Percentiles rank a stretch among this genome's conserved stretches.
phyloP scores from a whole-genome alignment of 805 yeast genomes.

The Candida parachauliodes region DNA sequence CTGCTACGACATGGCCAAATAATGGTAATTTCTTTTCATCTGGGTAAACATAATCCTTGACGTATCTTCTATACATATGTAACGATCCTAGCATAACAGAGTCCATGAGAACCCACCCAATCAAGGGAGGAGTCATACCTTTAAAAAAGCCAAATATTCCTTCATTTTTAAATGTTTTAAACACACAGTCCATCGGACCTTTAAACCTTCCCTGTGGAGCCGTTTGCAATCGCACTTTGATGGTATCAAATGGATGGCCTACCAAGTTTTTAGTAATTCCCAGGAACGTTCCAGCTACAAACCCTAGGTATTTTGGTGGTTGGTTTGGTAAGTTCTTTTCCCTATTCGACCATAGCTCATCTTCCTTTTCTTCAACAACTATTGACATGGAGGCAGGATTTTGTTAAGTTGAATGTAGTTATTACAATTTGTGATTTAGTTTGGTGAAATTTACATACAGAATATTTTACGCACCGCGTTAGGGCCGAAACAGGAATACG shows the following conservation, averaged over 20 bases:
- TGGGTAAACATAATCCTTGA: conserved; percentile 61
- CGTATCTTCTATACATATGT: conserved; percentile 67
- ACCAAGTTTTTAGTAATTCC: conserved; percentile 86
- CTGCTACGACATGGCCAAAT: conserved; percentile 70
- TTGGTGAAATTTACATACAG: not conserved
- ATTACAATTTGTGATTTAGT: not conserved
- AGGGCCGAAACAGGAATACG: too few relatives aligned
- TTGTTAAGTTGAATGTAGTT: too few relatives aligned
- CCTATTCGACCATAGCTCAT: conserved; percentile 14
- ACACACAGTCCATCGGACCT: conserved; percentile 80
- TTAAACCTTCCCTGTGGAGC: conserved; percentile 56
- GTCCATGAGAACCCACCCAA: conserved; percentile 95
- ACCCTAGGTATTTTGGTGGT: conserved; percentile 66
- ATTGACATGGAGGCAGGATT: conserved; percentile 17
- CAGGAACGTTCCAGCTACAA: conserved; percentile 83
- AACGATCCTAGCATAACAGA: conserved; percentile 85
- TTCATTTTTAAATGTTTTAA: conserved; percentile 67
- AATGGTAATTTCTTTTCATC: conserved; percentile 66
- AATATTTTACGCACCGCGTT: too few relatives aligned
- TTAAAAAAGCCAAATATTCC: conserved; percentile 79
- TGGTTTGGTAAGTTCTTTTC: conserved; percentile 15
- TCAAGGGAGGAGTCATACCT: conserved; percentile 89
- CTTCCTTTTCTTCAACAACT: conserved; percentile 26
- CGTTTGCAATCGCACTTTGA: conserved; percentile 81
- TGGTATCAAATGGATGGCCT: conserved; percentile 92